phyloP scores from a whole-genome alignment of 441 rosid species.

The Eugenia klotzschiana region DNA sequence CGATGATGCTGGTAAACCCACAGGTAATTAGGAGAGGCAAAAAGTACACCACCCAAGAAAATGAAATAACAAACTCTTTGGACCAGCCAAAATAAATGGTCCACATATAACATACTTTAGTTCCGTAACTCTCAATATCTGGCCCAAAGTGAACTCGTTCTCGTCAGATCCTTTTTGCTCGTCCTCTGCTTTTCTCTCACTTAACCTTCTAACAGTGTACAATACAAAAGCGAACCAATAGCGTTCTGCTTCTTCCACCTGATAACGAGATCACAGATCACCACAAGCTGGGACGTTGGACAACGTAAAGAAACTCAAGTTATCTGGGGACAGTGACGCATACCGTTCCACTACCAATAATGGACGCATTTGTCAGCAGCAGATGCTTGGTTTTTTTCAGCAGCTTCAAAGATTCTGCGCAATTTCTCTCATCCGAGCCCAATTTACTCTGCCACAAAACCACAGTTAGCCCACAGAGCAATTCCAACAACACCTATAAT shows the following conservation, averaged over 20 bases:
- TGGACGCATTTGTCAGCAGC: slow-evolving; percentile 28
- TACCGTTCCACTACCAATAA: slow-evolving; percentile 69
- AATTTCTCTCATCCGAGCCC: slow-evolving; percentile 35
- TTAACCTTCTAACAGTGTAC: slow-evolving; percentile 46
- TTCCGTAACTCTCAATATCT: slow-evolving; percentile 54
- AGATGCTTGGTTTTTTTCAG: slow-evolving; percentile 60
- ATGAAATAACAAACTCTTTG: background rate
- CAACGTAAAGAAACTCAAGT: background rate
- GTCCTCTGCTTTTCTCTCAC: slow-evolving; percentile 27
- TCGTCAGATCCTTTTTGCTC: slow-evolving; percentile 20
- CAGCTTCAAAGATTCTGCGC: slow-evolving; percentile 33
- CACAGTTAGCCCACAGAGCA: background rate
- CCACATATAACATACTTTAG: slow-evolving; percentile 42
- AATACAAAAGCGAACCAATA: slow-evolving; percentile 75
- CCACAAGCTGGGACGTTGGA: background rate
- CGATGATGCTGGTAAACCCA: slow-evolving; percentile 40
- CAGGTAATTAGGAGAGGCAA: background rate
- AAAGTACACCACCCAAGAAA: background rate
- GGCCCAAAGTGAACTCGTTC: slow-evolving; percentile 45
- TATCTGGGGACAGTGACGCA: background rate
- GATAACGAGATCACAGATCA: slow-evolving; percentile 4
- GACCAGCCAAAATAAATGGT: background rate
- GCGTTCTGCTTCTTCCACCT: slow-evolving; percentile 79
- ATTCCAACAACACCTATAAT: background rate
- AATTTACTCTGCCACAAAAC: slow-evolving; percentile 37